A percentile compares a stretch with the other conserved stretches of the same genome.
Conservation (phyloP, 2,329 filamentous ascomycete species). For the Pseudofabraea citricarpa region DNA sequence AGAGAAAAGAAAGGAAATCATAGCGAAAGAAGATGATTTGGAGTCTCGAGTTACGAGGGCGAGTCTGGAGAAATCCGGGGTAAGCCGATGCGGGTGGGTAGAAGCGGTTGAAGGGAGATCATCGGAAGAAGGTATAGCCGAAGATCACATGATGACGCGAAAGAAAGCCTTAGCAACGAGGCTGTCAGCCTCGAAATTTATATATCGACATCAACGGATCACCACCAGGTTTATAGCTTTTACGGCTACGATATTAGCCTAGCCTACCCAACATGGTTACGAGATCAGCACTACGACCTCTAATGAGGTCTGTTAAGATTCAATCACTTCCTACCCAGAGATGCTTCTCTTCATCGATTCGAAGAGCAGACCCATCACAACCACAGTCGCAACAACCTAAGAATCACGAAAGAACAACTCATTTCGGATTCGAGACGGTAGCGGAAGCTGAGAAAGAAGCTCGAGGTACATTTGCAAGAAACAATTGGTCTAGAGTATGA, state of each 20-base stretch:
- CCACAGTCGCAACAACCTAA: constrained; percentile 11
- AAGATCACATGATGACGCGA: not conserved
- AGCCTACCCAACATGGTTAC: constrained; percentile 17
- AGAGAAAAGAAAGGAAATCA: not conserved
- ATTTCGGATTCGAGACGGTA: constrained; percentile 31
- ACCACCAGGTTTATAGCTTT: not conserved
- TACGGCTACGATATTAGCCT: not conserved
- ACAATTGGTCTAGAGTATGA: not conserved
- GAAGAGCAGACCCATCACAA: constrained; percentile 10
- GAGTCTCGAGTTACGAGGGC: not conserved
- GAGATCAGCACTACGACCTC: constrained; percentile 15
- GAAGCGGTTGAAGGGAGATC: too few relatives aligned
- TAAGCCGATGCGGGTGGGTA: too few relatives aligned
- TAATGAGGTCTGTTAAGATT: constrained; percentile 12
- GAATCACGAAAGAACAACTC: constrained; percentile 26
- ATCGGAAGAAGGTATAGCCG: too few relatives aligned
- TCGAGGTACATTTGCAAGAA: constrained; percentile 21
- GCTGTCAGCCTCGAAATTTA: not conserved
- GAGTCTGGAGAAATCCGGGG: not conserved
- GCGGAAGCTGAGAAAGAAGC: constrained; percentile 28
- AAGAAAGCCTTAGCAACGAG: constrained; percentile 1
- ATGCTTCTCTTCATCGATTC: constrained; percentile 13
- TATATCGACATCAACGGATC: not conserved
- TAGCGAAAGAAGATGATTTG: not conserved
- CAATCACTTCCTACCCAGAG: constrained; percentile 12